Percentiles rank a stretch among this genome's conserved stretches.
Conservation (phyloP, 2,329 filamentous ascomycete genomes). For the Penicillium verrucosum region DNA sequence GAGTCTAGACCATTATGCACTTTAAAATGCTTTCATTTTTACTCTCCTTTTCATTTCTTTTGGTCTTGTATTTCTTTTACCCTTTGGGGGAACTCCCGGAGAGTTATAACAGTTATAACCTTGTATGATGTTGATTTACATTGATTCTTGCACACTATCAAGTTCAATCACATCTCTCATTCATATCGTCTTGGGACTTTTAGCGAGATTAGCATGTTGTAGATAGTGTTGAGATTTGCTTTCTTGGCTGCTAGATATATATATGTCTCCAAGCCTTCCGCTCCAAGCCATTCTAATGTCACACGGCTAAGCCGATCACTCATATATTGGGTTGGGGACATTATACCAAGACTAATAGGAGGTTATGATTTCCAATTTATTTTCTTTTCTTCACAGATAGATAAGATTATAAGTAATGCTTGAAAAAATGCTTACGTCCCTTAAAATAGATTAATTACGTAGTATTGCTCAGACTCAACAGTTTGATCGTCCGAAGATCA, state of each 20-base stretch:
- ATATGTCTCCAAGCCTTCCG: not conserved
- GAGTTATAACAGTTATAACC: constrained; percentile 10
- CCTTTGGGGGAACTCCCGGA: constrained; percentile 15
- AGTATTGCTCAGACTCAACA: not conserved
- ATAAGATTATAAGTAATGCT: too few relatives aligned
- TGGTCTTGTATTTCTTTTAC: constrained; percentile 8
- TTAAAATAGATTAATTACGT: not conserved
- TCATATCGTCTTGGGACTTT: not conserved
- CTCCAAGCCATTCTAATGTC: not conserved
- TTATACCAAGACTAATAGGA: not conserved
- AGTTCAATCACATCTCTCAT: constrained; percentile 15
- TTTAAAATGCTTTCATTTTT: constrained; percentile 26
- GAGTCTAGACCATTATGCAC: constrained; percentile 33
- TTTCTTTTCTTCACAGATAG: not conserved
- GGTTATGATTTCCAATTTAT: not conserved
- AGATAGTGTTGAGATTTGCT: not conserved
- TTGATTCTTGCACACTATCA: constrained; percentile 14
- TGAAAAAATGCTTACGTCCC: not conserved
- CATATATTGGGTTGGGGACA: not conserved
- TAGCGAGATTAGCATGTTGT: not conserved
- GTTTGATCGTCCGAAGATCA: not conserved
- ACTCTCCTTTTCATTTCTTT: constrained; percentile 7
- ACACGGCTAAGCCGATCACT: not conserved
- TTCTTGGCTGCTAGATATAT: not conserved
- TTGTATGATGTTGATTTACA: constrained; percentile 14